phyloP scores from a whole-genome alignment of 345 rosid species.

The Linum tenue region DNA sequence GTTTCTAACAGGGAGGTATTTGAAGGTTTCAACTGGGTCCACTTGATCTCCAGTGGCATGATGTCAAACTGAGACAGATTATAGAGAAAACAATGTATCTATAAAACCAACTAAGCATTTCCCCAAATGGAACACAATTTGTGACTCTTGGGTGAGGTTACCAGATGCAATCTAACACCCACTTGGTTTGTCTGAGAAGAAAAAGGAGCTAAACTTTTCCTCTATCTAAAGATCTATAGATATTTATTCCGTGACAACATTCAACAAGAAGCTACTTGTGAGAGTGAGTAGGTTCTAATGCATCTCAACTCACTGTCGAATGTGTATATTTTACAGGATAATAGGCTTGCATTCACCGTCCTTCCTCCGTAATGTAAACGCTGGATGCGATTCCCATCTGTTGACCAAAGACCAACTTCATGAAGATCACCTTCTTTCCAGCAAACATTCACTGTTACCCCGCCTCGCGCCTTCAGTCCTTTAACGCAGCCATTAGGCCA shows the following conservation, averaged over 20 bases:
- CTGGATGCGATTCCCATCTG: slow-evolving; percentile 25
- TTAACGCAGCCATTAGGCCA: slow-evolving; percentile 65
- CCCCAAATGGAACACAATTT: too few relatives aligned
- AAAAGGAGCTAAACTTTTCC: too few relatives aligned
- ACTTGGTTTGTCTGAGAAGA: too few relatives aligned
- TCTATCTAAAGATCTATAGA: too few relatives aligned
- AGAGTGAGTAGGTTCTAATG: slow-evolving; percentile 20
- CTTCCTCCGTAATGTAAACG: slow-evolving; percentile 49
- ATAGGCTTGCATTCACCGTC: slow-evolving; percentile 26
- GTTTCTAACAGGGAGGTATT: too few relatives aligned
- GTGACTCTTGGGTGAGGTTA: too few relatives aligned
- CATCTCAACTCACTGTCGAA: slow-evolving; percentile 46
- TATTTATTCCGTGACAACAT: neutral
- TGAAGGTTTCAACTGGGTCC: too few relatives aligned
- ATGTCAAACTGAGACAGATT: too few relatives aligned
- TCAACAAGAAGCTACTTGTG: slow-evolving; percentile 1
- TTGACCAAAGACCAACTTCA: slow-evolving; percentile 48
- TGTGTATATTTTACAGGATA: slow-evolving; percentile 37
- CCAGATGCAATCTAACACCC: too few relatives aligned
- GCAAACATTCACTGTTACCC: slow-evolving; percentile 48
- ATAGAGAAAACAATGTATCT: too few relatives aligned
- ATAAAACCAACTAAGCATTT: too few relatives aligned
- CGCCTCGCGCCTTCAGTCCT: slow-evolving; percentile 78
- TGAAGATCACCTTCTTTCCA: slow-evolving; percentile 77
- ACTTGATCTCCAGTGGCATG: too few relatives aligned